A percentile compares a stretch with the other conserved stretches of the same genome.
phyloP scores from a whole-genome alignment of 192 early-diverging fungal genomes.

The Bifiguratus adelaidae region DNA sequence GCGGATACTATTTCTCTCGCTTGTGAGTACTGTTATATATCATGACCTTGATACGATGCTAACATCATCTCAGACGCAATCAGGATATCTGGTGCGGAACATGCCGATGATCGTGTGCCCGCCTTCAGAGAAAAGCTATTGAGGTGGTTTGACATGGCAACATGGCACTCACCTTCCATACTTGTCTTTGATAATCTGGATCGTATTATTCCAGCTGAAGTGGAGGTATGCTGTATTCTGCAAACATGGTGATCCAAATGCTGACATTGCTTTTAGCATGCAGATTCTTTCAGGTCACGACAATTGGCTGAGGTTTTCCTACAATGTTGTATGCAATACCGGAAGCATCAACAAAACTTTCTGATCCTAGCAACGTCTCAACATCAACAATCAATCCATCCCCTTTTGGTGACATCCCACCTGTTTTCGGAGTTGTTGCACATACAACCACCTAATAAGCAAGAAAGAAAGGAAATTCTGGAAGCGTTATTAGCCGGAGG shows the following conservation, averaged over 20 bases:
- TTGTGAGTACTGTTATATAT: conserved; percentile 14
- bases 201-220: conserved; percentile 55
- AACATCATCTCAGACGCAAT: conserved; percentile 28
- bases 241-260: background rate
- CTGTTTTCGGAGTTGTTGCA: conserved; percentile 51
- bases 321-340: conserved; percentile 31
- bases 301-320: conserved; percentile 56
- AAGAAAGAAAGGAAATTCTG: conserved; percentile 64
- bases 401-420: conserved; percentile 43
- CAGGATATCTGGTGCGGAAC: conserved; percentile 41
- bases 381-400: conserved; percentile 50
- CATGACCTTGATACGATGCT: background rate
- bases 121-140: conserved; percentile 47
- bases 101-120: conserved; percentile 43
- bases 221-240: conserved; percentile 39
- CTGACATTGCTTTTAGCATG: conserved; percentile 20
- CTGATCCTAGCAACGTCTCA: conserved; percentile 54
- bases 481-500: conserved; percentile 50
- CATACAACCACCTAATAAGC: conserved; percentile 48
- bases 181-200: conserved; percentile 72
- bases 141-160: conserved; percentile 50
- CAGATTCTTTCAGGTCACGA: conserved; percentile 48
- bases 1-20: conserved; percentile 27
- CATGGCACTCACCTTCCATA: conserved; percentile 60
- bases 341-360: conserved; percentile 34